Percentiles rank a stretch among this genome's conserved stretches.
phyloP scores from a whole-genome alignment of 371 early-diverging fungal species.

The Zychaea mexicana region DNA sequence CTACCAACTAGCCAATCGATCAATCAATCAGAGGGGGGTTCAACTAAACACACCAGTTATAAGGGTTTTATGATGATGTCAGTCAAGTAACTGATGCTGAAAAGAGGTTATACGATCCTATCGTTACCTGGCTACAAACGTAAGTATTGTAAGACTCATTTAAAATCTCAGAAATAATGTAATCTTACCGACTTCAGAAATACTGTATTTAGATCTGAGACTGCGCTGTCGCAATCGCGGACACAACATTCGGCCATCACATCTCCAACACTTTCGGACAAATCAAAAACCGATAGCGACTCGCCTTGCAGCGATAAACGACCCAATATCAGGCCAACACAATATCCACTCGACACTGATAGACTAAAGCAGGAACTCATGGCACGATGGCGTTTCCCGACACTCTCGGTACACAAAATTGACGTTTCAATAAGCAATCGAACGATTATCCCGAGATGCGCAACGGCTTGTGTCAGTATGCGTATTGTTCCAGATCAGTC shows the following conservation, averaged over 20 bases:
- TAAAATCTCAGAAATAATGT: neutral
- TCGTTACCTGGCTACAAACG: constrained; percentile 50
- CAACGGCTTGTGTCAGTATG: constrained; percentile 76
- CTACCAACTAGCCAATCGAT: neutral
- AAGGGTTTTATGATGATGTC: constrained; percentile 66
- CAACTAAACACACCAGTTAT: neutral
- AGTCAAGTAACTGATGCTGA: constrained; percentile 53
- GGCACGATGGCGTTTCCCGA: constrained; percentile 81
- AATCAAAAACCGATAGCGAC: constrained; percentile 11
- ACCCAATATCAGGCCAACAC: constrained; percentile 27
- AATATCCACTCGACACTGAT: constrained; percentile 26
- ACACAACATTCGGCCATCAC: constrained; percentile 38
- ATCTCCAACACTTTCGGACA: constrained; percentile 23
- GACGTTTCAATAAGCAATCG: constrained; percentile 73
- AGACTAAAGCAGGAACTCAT: constrained; percentile 59
- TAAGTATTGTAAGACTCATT: constrained; percentile 11
- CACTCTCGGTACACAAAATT: constrained; percentile 80
- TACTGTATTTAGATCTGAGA: constrained; percentile 12
- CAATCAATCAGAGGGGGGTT: neutral
- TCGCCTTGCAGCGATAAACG: constrained; percentile 28
- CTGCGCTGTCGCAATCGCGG: constrained; percentile 19
- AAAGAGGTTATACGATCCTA: constrained; percentile 57
- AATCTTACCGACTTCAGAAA: neutral
- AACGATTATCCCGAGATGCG: constrained; percentile 76
- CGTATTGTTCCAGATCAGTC: constrained; percentile 84